Percentiles rank a stretch among this genome's conserved stretches.
Evolutionary conservation across 192 early-diverging fungal species (phyloP).

Genomic region (Coemansia sp.): DNA sequence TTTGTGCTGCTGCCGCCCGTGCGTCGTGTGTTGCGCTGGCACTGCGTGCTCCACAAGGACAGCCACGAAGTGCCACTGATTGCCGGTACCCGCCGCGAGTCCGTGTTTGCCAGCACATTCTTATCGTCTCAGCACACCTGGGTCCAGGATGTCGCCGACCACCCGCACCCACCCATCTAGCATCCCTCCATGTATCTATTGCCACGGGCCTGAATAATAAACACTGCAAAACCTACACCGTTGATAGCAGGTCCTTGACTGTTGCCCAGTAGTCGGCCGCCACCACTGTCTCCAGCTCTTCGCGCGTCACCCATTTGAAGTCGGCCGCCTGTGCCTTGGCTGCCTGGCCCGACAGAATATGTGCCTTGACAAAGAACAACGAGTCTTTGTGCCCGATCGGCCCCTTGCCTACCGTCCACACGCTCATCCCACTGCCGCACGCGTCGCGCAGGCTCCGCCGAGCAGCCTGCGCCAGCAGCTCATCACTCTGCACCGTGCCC

Average conservation of each 20-base stretch:
- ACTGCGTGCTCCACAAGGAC: slow-evolving; percentile 43
- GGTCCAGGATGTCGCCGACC: slow-evolving; percentile 32
- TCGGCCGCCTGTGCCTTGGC: slow-evolving; percentile 18
- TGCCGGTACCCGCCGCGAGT: slow-evolving; percentile 20
- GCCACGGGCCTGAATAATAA: no score
- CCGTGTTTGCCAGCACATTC: slow-evolving; percentile 11
- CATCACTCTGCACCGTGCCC: slow-evolving; percentile 57
- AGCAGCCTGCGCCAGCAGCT: slow-evolving; percentile 74
- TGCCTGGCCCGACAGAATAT: slow-evolving; percentile 72
- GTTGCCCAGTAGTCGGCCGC: slow-evolving; percentile 41
- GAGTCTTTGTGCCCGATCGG: slow-evolving; percentile 70
- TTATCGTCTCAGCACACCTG: slow-evolving; percentile 23
- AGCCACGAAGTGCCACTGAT: slow-evolving; percentile 13
- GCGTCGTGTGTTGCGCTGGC: slow-evolving; percentile 34
- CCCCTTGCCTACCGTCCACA: slow-evolving; percentile 81
- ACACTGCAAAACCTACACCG: no score
- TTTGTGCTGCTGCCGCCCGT: slow-evolving; percentile 39
- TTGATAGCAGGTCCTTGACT: slow-evolving; percentile 43
- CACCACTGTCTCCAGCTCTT: slow-evolving; percentile 34
- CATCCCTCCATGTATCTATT: no score
- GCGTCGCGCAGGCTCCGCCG: slow-evolving; percentile 63
- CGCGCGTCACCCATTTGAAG: slow-evolving; percentile 47
- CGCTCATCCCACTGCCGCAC: slow-evolving; percentile 73
- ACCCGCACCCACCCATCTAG: no score
- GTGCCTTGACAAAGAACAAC: slow-evolving; percentile 84